Percentiles rank a stretch among this genome's conserved stretches.
phyloP scores from a whole-genome alignment of 2,329 filamentous ascomycete genomes.

The Trichophaea hybrida region DNA sequence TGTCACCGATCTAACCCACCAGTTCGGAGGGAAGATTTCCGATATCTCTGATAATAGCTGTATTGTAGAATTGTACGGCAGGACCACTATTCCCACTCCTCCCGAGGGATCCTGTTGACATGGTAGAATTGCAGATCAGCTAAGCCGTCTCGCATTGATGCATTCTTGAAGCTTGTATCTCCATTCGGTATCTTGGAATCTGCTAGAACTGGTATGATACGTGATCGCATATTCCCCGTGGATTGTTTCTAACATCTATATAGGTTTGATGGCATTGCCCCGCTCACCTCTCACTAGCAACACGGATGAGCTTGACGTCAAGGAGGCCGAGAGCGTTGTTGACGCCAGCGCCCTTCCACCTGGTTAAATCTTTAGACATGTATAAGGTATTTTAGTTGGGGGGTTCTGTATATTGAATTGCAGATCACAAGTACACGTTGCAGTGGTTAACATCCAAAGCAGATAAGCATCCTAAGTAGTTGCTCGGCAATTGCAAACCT shows the following conservation, averaged over 20 bases:
- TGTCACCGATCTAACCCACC: conserved; percentile 91
- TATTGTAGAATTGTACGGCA: conserved; percentile 80
- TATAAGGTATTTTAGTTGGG: not conserved
- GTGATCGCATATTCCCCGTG: not conserved
- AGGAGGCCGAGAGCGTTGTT: conserved; percentile 88
- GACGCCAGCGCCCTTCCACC: conserved; percentile 88
- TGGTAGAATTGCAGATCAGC: conserved; percentile 48
- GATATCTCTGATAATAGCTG: conserved; percentile 98
- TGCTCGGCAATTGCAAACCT: not conserved
- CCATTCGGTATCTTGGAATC: conserved; percentile 96
- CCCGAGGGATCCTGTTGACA: no score
- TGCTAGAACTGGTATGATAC: conserved; percentile 52
- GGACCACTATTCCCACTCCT: not conserved
- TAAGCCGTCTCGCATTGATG: conserved; percentile 86
- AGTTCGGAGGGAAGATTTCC: conserved; percentile 92
- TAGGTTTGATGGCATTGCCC: conserved; percentile 79
- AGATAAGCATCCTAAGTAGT: not conserved
- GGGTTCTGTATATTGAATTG: not conserved
- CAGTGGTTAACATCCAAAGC: conserved; percentile 1
- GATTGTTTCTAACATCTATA: conserved; percentile 28
- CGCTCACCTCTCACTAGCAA: conserved; percentile 72
- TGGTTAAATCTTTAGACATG: conserved; percentile 43
- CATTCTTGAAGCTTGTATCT: conserved; percentile 86
- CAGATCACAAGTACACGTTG: conserved; percentile 7
- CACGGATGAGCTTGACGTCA: conserved; percentile 48